A percentile compares a stretch with the other conserved stretches of the same genome.
Conservation (phyloP, 768 basidiomycete species). For the Leccinum broughii region DNA sequence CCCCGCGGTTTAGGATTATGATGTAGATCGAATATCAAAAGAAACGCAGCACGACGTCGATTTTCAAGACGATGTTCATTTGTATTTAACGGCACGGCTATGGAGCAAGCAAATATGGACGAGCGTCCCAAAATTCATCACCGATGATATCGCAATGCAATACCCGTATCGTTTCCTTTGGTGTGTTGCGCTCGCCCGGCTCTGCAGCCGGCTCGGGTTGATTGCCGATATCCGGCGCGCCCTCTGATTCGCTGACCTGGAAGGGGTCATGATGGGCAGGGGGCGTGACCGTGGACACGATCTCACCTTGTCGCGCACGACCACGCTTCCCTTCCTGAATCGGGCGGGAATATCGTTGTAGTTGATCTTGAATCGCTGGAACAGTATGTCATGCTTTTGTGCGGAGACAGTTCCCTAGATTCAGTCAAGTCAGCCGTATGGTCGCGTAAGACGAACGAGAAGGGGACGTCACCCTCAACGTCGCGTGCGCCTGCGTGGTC, state of each 20-base stretch:
- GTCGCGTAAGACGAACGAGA: neutral
- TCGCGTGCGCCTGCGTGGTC: constrained; percentile 78
- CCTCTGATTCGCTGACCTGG: constrained; percentile 14
- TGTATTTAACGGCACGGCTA: neutral
- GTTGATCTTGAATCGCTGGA: constrained; percentile 78
- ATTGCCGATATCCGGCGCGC: neutral
- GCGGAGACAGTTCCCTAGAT: constrained; percentile 83
- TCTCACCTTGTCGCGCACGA: constrained; percentile 65
- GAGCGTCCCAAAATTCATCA: constrained; percentile 73
- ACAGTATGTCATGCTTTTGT: constrained; percentile 91
- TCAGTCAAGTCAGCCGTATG: constrained; percentile 13
- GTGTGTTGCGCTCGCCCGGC: constrained; percentile 36
- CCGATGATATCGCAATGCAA: constrained; percentile 84
- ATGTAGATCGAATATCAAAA: neutral
- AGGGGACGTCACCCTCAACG: constrained; percentile 56
- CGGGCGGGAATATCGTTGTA: constrained; percentile 75
- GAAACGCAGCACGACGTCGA: neutral
- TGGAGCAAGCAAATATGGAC: constrained; percentile 50
- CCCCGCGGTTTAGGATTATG: neutral
- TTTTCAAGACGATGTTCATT: neutral
- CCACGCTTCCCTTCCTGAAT: constrained; percentile 82
- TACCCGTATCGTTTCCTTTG: constrained; percentile 50
- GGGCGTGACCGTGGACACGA: neutral
- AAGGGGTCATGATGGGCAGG: neutral
- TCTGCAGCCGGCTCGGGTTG: neutral